These are phyloP conservation scores for Blastobotrys peoriensis DNA, from an alignment of 805 yeast species.

Conservation along the genomic window DNA sequence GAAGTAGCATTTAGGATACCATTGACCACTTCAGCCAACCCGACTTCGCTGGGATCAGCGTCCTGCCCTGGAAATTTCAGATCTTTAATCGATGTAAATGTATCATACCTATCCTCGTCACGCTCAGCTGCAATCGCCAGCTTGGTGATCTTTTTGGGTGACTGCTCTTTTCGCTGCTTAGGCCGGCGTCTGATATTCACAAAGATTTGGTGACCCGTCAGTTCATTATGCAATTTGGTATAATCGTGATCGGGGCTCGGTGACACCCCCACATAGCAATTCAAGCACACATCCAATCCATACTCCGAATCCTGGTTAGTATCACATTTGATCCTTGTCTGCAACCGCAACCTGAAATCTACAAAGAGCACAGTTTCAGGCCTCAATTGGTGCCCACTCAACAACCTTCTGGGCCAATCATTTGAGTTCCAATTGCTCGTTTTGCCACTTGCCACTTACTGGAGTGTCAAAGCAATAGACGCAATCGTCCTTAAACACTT, in stretches of 20 bases:
- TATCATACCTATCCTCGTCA: constrained; percentile 59
- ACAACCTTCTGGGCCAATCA: no score
- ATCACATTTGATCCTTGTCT: constrained; percentile 27
- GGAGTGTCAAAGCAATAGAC: constrained; percentile 77
- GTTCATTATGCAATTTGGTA: constrained; percentile 49
- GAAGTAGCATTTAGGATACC: constrained; percentile 54
- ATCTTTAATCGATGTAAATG: constrained; percentile 38
- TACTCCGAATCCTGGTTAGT: constrained; percentile 31
- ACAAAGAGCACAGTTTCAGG: no score
- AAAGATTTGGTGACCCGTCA: constrained; percentile 49
- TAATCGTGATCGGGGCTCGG: constrained; percentile 65
- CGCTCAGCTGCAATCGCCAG: constrained; percentile 58
- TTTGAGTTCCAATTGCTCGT: not conserved
- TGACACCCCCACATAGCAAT: constrained; percentile 46
- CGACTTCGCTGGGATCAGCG: constrained; percentile 15
- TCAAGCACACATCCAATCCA: constrained; percentile 73
- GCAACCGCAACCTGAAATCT: no score
- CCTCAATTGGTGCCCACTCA: no score
- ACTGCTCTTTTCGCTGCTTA: constrained; percentile 35
- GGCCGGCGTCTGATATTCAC: constrained; percentile 52
- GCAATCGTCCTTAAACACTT: constrained; percentile 82
- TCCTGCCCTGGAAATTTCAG: constrained; percentile 25
- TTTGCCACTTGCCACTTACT: constrained; percentile 23
- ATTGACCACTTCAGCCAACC: constrained; percentile 33
- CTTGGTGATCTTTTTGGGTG: constrained; percentile 48